Evolutionary conservation across 2,329 filamentous ascomycete genomes (phyloP).

Genomic region (Aureobasidium sp.): DNA sequence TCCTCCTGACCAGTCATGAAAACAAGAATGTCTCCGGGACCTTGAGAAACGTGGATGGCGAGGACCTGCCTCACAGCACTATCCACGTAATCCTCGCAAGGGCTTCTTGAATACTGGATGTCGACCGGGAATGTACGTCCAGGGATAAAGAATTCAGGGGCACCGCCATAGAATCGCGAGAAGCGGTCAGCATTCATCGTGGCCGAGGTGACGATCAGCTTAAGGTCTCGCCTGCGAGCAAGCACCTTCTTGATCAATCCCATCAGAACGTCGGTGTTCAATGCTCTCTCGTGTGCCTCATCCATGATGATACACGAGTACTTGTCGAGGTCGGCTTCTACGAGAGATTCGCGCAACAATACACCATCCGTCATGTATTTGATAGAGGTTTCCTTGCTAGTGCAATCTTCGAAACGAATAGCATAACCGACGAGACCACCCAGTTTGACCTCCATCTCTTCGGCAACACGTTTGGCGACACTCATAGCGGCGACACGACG

Average conservation of each 20-base stretch:
- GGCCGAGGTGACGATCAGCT: constrained; percentile 93
- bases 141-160: constrained; percentile 92
- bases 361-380: constrained; percentile 99
- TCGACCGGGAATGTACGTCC: constrained; percentile 96
- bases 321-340: constrained; percentile 84
- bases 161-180: constrained; percentile 89
- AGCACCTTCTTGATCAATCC: constrained; percentile 96
- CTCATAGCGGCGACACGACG: constrained; percentile 97
- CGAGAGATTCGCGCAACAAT: constrained; percentile 82
- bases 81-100: constrained; percentile 96
- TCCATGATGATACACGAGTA: constrained; percentile 99
- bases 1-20: constrained; percentile 99
- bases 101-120: constrained; percentile 87
- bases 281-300: constrained; percentile 89
- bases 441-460: constrained; percentile 93
- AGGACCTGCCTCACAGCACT: constrained; percentile 93
- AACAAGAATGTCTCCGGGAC: constrained; percentile 84
- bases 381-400: constrained; percentile 87
- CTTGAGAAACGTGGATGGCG: constrained; percentile 92
- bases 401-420: constrained; percentile 97
- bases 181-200: constrained; percentile 98
- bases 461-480: constrained; percentile 93
- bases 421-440: constrained; percentile 88
- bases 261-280: constrained; percentile 97
- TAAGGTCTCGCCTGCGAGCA: constrained; percentile 78